phyloP scores from a whole-genome alignment of 1,284 basidiomycete species.

The Ceratobasidium sp. region DNA sequence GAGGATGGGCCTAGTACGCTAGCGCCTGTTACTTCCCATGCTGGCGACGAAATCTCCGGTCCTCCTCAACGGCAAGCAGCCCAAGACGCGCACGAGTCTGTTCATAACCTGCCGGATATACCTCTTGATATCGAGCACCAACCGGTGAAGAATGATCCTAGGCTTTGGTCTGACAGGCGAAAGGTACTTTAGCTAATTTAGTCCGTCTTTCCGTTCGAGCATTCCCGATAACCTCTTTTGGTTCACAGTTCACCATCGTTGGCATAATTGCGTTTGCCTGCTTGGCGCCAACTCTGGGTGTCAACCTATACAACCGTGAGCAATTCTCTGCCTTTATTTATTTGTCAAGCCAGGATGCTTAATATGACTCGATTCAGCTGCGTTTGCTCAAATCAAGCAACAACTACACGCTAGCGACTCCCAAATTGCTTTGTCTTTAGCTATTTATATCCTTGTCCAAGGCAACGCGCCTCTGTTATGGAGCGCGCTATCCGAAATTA shows the following conservation, averaged over 20 bases:
- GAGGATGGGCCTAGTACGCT: slow-evolving; percentile 18
- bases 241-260: slow-evolving; percentile 63
- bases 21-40: slow-evolving; percentile 26
- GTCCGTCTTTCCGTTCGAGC: background rate
- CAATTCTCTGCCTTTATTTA: background rate
- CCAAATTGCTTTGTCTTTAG: slow-evolving; percentile 78
- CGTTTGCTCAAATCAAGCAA: slow-evolving; percentile 71
- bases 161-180: slow-evolving; percentile 71
- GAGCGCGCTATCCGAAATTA: slow-evolving; percentile 79
- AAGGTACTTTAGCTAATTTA: slow-evolving; percentile 66
- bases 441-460: slow-evolving; percentile 83
- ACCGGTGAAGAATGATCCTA: slow-evolving; percentile 79
- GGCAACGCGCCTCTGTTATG: slow-evolving; percentile 75
- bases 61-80: slow-evolving; percentile 39
- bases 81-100: slow-evolving; percentile 11
- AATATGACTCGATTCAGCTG: slow-evolving; percentile 57
- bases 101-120: slow-evolving; percentile 9
- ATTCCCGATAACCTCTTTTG: slow-evolving; percentile 5
- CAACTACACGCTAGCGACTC: slow-evolving; percentile 72
- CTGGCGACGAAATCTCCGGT: slow-evolving; percentile 39
- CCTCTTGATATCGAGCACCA: slow-evolving; percentile 71
- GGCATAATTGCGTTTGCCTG: slow-evolving; percentile 68
- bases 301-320: slow-evolving; percentile 76
- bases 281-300: slow-evolving; percentile 74
- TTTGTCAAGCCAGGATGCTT: background rate